Evolutionary conservation across 495 filamentous ascomycete genomes (phyloP).

Genomic region (Aspergillus carlsbadensis): DNA sequence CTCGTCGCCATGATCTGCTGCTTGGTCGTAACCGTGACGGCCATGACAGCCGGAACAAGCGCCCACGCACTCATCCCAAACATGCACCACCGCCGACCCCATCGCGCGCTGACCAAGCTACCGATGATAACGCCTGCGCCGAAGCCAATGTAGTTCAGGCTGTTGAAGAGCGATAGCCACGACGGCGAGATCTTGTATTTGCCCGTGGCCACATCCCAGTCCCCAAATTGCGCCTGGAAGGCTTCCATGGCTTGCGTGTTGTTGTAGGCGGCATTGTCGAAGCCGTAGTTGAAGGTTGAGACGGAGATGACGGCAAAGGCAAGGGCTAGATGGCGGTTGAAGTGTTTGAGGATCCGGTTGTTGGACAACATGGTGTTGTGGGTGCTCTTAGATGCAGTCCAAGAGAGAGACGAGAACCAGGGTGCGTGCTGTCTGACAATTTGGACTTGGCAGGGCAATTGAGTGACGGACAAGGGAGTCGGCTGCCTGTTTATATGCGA

Average conservation of each 20-base stretch:
- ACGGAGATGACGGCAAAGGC: neutral
- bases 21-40: neutral
- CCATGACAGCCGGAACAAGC: neutral
- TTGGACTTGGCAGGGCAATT: too few relatives aligned
- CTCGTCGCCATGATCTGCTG: conserved; percentile 2
- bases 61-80: conserved; percentile 8
- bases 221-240: conserved; percentile 30
- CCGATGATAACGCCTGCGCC: neutral
- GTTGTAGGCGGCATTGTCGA: conserved; percentile 32
- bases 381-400: too few relatives aligned
- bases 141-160: conserved; percentile 29
- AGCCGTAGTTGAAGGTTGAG: conserved; percentile 36
- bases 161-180: conserved; percentile 33
- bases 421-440: too few relatives aligned
- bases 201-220: conserved; percentile 20
- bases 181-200: conserved; percentile 20
- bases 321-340: neutral
- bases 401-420: too few relatives aligned
- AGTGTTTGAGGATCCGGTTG: neutral
- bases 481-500: too few relatives aligned
- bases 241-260: conserved; percentile 34
- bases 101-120: neutral
- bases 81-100: neutral
- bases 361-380: too few relatives aligned
- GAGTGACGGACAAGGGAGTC: too few relatives aligned